Evolutionary conservation across 768 basidiomycete genomes (phyloP).

Genomic region (Tylopilus plumbeoviolaceoides): DNA sequence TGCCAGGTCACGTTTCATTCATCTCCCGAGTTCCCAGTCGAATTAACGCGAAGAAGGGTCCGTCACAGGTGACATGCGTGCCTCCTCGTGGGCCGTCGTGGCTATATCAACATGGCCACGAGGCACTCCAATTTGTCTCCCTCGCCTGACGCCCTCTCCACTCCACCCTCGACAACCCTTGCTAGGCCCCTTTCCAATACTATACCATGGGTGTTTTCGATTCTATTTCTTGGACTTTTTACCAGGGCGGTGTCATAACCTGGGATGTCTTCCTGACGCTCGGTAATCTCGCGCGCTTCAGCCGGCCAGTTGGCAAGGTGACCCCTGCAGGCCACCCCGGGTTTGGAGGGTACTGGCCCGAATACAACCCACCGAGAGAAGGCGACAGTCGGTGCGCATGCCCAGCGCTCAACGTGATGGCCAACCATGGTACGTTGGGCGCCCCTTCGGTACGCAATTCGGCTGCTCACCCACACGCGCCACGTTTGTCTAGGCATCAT

Average conservation of each 20-base stretch:
- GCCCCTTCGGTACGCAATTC: too few species aligned
- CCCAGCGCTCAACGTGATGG: constrained; percentile 75
- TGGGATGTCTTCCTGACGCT: constrained; percentile 23
- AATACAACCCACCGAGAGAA: constrained; percentile 51
- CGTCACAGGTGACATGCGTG: not conserved
- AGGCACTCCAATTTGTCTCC: not conserved
- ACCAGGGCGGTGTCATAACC: constrained; percentile 4
- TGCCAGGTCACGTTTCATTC: not conserved
- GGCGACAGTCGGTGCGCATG: constrained; percentile 72
- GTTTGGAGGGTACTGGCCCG: constrained; percentile 66
- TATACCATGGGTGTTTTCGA: constrained; percentile 14
- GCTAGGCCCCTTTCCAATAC: not conserved
- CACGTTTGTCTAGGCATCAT: constrained; percentile 33
- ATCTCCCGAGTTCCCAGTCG: not conserved
- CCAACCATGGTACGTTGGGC: constrained; percentile 65
- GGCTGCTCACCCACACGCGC: not conserved
- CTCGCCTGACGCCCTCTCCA: not conserved
- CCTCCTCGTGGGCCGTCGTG: too few species aligned
- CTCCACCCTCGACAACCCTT: not conserved
- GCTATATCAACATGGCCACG: constrained; percentile 6
- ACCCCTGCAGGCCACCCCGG: constrained; percentile 54
- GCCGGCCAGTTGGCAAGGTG: constrained; percentile 44
- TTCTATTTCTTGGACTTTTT: constrained; percentile 7
- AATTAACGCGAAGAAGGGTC: not conserved
- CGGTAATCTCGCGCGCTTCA: constrained; percentile 17